Percentiles rank a stretch among this genome's conserved stretches.
Conservation (phyloP, 768 basidiomycete species). For the Russula emetica region DNA sequence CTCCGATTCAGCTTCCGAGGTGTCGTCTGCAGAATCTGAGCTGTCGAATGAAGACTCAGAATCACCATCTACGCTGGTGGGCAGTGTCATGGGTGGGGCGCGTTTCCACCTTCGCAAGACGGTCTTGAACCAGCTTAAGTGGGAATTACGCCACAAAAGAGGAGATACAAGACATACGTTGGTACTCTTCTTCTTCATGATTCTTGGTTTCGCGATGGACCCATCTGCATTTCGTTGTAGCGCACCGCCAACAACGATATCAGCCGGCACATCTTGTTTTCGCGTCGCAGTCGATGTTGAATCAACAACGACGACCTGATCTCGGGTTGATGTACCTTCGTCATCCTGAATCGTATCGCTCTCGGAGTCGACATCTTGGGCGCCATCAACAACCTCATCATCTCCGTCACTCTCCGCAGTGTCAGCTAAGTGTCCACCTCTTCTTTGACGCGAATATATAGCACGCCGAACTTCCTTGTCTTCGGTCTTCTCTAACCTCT, state of each 20-base stretch:
- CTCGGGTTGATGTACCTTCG: neutral
- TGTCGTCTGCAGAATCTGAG: conserved; percentile 69
- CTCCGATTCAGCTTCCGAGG: conserved; percentile 25
- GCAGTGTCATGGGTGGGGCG: conserved; percentile 31
- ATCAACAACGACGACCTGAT: conserved; percentile 17
- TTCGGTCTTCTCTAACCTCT: conserved; percentile 54
- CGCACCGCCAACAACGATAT: conserved; percentile 53
- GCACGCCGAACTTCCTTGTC: conserved; percentile 54
- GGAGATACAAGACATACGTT: conserved; percentile 39
- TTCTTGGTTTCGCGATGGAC: conserved; percentile 44
- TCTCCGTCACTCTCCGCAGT: conserved; percentile 15
- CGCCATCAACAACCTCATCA: neutral
- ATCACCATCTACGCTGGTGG: conserved; percentile 33
- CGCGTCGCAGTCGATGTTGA: neutral
- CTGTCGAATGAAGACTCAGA: conserved; percentile 71
- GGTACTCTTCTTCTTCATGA: conserved; percentile 42
- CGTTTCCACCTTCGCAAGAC: conserved; percentile 52
- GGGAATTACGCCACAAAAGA: neutral
- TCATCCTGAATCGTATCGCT: neutral
- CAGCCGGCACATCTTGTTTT: conserved; percentile 30
- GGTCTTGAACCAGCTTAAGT: conserved; percentile 31
- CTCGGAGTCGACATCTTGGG: neutral
- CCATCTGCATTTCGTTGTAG: conserved; percentile 66
- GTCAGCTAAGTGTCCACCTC: conserved; percentile 28
- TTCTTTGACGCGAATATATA: conserved; percentile 49